phyloP scores from a whole-genome alignment of 1,284 basidiomycete genomes.

The Phylloporus sp. region DNA sequence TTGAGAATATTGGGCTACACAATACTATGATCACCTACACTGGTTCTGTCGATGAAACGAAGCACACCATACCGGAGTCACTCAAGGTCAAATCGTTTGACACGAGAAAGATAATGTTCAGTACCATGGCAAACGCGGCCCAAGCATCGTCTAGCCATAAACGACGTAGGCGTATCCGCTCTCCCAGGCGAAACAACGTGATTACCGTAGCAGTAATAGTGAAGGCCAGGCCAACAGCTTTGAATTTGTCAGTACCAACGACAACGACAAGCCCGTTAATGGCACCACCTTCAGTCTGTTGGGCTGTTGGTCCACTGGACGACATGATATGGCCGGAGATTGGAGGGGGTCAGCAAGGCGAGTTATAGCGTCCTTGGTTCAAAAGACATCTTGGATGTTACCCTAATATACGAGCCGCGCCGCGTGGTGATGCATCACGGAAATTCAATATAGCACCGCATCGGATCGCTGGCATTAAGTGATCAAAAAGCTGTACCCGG shows the following conservation, averaged over 20 bases:
- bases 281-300: conserved; percentile 12
- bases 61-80: conserved; percentile 1
- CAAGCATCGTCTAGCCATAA: conserved; percentile 15
- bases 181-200: conserved; percentile 10
- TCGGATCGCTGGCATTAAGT: too few species aligned
- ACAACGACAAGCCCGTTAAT: not conserved
- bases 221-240: conserved; percentile 9
- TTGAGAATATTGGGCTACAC: conserved; percentile 8
- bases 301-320: conserved; percentile 10
- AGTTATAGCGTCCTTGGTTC: not conserved
- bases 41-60: not conserved
- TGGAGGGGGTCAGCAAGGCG: not conserved
- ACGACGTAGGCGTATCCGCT: conserved; percentile 9
- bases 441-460: not conserved
- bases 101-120: conserved; percentile 5
- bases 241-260: not conserved
- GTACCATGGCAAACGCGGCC: conserved; percentile 6
- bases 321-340: not conserved
- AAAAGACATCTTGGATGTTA: not conserved
- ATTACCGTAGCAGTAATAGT: conserved; percentile 8
- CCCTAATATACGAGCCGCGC: too few species aligned
- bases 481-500: not conserved
- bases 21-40: not conserved
- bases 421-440: not conserved
- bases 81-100: conserved; percentile 8